phyloP scores from a whole-genome alignment of 495 filamentous ascomycete genomes.

The Glonium stellatum region DNA sequence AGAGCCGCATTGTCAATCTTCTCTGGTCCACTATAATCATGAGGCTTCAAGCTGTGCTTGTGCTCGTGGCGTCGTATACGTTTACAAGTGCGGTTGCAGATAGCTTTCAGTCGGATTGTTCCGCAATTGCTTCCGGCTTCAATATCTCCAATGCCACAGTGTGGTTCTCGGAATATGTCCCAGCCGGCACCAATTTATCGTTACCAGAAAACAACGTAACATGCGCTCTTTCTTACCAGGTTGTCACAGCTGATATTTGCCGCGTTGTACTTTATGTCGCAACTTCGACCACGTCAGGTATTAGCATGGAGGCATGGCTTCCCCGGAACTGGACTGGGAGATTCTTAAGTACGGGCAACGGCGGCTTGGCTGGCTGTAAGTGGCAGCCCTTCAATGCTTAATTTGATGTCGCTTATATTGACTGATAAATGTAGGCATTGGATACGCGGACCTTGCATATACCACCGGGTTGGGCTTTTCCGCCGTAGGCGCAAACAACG shows the following conservation, averaged over 20 bases:
- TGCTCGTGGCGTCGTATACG: too few relatives aligned
- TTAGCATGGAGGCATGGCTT: slow-evolving; percentile 54
- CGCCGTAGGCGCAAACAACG: slow-evolving; percentile 38
- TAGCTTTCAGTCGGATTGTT: too few relatives aligned
- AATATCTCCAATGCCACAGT: slow-evolving; percentile 15
- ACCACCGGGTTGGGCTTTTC: slow-evolving; percentile 46
- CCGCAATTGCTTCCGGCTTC: neutral
- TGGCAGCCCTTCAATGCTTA: neutral
- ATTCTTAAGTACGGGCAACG: slow-evolving; percentile 32
- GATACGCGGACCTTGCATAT: slow-evolving; percentile 31
- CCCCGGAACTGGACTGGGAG: slow-evolving; percentile 39
- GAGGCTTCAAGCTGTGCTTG: too few relatives aligned
- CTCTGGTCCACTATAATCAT: too few relatives aligned
- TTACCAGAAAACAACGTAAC: slow-evolving; percentile 43
- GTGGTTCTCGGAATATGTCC: slow-evolving; percentile 35
- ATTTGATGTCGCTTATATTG: neutral
- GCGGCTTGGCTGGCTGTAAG: slow-evolving; percentile 30
- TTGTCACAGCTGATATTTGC: slow-evolving; percentile 45
- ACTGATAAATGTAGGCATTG: slow-evolving; percentile 11
- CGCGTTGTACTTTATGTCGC: slow-evolving; percentile 50
- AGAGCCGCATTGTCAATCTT: too few relatives aligned
- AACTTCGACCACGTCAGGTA: slow-evolving; percentile 48
- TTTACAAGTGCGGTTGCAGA: too few relatives aligned
- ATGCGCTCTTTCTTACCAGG: slow-evolving; percentile 40
- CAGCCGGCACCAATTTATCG: slow-evolving; percentile 44